phyloP scores from a whole-genome alignment of 208 protist genomes.

The Leishmania martiniquensis region DNA sequence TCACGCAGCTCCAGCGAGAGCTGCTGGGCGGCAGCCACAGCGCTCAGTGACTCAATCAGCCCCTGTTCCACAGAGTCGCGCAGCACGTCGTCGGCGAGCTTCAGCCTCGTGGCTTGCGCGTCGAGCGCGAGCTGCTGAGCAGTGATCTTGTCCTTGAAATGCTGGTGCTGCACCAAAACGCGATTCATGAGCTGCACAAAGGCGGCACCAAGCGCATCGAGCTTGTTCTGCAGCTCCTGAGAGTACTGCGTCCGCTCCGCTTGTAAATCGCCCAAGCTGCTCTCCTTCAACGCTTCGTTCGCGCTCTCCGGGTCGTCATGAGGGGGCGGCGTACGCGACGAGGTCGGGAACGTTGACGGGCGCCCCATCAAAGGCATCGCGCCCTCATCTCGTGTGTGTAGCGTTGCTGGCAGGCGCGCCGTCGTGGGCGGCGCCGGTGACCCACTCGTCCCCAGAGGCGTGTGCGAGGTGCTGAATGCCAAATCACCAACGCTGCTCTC shows the following conservation, averaged over 20 bases:
- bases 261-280: background rate
- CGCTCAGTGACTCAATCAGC: slow-evolving; percentile 39
- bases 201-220: slow-evolving; percentile 31
- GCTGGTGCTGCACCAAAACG: slow-evolving; percentile 32
- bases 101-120: slow-evolving; percentile 52
- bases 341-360: background rate
- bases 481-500: background rate
- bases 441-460: background rate
- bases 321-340: no score
- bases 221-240: slow-evolving; percentile 16
- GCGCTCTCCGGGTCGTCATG: background rate
- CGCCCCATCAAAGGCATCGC: no score
- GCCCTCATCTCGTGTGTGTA: background rate
- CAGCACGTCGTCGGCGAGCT: slow-evolving; percentile 71
- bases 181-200: slow-evolving; percentile 46
- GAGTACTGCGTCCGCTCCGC: slow-evolving; percentile 14
- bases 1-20: slow-evolving; percentile 58
- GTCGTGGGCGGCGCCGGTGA: background rate
- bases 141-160: slow-evolving; percentile 36
- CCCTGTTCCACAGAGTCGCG: slow-evolving; percentile 40
- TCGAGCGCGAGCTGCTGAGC: slow-evolving; percentile 55
- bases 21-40: slow-evolving; percentile 37
- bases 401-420: background rate
- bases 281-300: background rate
- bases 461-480: background rate